Evolutionary conservation across 2,329 filamentous ascomycete genomes (phyloP).

Genomic region (Penicillium sp.): DNA sequence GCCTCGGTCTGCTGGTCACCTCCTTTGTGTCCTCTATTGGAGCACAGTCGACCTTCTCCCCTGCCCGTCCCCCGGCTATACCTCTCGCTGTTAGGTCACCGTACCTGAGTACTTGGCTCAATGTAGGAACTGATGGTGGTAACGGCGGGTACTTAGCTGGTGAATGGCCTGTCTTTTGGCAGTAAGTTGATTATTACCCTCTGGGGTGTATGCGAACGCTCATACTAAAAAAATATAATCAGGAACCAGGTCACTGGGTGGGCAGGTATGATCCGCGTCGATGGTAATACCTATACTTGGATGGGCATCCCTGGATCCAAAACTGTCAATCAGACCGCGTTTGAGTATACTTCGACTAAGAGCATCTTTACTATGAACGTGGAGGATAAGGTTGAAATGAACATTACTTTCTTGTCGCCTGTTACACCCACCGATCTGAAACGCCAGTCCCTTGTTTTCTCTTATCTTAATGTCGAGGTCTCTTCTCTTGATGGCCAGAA

Average conservation of each 20-base stretch:
- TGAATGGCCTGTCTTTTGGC: conserved; percentile 68
- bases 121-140: conserved; percentile 59
- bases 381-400: conserved; percentile 60
- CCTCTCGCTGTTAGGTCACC: conserved; percentile 73
- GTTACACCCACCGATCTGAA: conserved; percentile 64
- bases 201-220: not conserved
- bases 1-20: conserved; percentile 25
- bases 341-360: conserved; percentile 69
- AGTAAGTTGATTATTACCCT: conserved; percentile 47
- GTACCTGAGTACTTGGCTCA: conserved; percentile 70
- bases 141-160: conserved; percentile 67
- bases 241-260: conserved; percentile 61
- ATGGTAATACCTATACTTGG: conserved; percentile 64
- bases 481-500: conserved; percentile 59
- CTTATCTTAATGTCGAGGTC: conserved; percentile 66
- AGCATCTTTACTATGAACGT: conserved; percentile 69
- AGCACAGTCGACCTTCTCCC: conserved; percentile 57
- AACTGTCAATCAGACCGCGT: conserved; percentile 57
- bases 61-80: conserved; percentile 64
- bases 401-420: conserved; percentile 68
- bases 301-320: conserved; percentile 58
- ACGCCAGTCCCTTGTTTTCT: conserved; percentile 67
- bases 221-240: conserved; percentile 16
- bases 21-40: conserved; percentile 23
- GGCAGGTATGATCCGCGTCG: conserved; percentile 68